Percentiles rank a stretch among this genome's conserved stretches.
Evolutionary conservation across 2,329 filamentous ascomycete genomes (phyloP).

Genomic region (Aspergillus sp.): DNA sequence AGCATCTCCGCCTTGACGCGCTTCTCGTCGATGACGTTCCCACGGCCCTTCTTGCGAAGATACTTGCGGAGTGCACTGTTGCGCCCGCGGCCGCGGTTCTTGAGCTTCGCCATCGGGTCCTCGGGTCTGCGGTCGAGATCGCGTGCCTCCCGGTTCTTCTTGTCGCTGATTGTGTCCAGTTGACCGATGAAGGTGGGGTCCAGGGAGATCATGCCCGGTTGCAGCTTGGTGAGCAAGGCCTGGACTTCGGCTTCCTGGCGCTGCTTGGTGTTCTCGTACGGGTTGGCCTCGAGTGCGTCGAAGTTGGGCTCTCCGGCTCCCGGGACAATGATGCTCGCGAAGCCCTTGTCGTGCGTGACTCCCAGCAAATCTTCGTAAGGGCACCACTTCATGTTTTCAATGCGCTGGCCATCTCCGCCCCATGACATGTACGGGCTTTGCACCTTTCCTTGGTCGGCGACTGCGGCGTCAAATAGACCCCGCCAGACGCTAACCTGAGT

Average conservation of each 20-base stretch:
- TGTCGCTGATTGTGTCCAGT: constrained; percentile 74
- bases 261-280: constrained; percentile 89
- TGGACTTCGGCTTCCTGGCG: constrained; percentile 90
- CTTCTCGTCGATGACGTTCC: constrained; percentile 96
- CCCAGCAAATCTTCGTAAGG: constrained; percentile 92
- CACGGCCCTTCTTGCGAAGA: constrained; percentile 82
- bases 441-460: constrained; percentile 68
- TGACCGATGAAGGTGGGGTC: constrained; percentile 89
- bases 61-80: constrained; percentile 86
- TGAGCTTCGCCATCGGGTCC: constrained; percentile 55
- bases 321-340: constrained; percentile 84
- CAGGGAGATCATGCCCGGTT: constrained; percentile 94
- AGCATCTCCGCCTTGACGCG: constrained; percentile 80
- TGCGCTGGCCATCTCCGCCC: constrained; percentile 76
- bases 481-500: constrained; percentile 89
- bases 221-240: constrained; percentile 84
- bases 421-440: constrained; percentile 89
- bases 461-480: constrained; percentile 74
- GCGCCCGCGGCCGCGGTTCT: constrained; percentile 79
- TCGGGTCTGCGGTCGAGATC: constrained; percentile 70
- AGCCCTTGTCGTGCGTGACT: constrained; percentile 76
- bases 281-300: constrained; percentile 88
- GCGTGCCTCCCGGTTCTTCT: constrained; percentile 70
- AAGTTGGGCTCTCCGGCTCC: constrained; percentile 97
- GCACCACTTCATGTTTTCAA: constrained; percentile 85